Evolutionary conservation across 306 rosid genomes (phyloP).

Genomic region (Quercus alba): DNA sequence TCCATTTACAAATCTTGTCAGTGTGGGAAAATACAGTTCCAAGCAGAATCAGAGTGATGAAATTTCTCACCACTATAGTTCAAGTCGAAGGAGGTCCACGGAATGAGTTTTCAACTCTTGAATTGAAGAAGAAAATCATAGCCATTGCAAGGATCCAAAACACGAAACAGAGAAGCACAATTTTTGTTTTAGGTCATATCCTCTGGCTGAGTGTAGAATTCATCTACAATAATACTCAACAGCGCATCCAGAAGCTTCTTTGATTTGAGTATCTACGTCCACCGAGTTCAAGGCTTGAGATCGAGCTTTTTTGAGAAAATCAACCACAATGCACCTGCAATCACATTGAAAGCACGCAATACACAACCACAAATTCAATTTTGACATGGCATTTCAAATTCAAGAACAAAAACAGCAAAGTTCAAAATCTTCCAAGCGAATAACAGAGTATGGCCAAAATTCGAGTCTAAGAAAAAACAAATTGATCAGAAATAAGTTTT

Average conservation of each 20-base stretch:
- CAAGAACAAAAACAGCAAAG: no score
- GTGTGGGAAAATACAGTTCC: no score
- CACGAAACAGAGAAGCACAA: conserved; percentile 32
- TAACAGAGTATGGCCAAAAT: no score
- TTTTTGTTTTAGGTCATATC: conserved; percentile 15
- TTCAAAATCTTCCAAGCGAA: no score
- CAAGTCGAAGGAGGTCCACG: conserved; percentile 50
- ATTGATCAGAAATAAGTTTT: no score
- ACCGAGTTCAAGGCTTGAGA: conserved; percentile 32
- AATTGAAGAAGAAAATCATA: conserved; percentile 24
- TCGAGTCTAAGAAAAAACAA: no score
- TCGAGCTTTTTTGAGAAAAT: neutral
- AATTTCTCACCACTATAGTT: conserved; percentile 28
- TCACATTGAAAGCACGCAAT: no score
- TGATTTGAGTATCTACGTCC: conserved; percentile 31
- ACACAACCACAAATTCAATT: no score
- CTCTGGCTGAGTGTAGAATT: conserved; percentile 26
- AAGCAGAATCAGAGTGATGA: neutral
- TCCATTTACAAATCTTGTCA: neutral
- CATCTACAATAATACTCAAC: conserved; percentile 39
- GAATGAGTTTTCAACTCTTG: conserved; percentile 23
- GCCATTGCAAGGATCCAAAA: neutral
- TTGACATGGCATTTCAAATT: no score
- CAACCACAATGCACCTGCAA: neutral
- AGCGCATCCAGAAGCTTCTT: conserved; percentile 53